Evolutionary conservation across 140 eudicot genomes (phyloP), one percentile per base, ranked within the genome.

Genomic region (Anethum foeniculum): DNA sequence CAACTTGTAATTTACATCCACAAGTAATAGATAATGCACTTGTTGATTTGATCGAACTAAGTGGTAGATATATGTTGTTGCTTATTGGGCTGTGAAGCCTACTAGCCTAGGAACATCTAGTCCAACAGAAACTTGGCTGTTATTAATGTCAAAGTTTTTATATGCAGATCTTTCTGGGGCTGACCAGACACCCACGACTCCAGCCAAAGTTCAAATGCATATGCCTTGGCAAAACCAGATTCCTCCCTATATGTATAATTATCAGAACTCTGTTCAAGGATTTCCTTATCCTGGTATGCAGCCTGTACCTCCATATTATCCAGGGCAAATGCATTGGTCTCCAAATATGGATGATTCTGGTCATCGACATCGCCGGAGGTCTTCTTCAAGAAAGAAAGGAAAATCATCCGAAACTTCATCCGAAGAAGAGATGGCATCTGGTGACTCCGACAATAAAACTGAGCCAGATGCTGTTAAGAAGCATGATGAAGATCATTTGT

Each of bases 211-310:
- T 77, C 93, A 86, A 79, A 79, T 83, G 90, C 93, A 90, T 75
- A 79, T 88, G 87, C 97, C 91, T 69, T 95, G 99, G 99, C 91
- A 87, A 67, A 89, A 92, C 87, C 98, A 93, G 80, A 87, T 91
- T 47, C 96, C 94, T 76, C 98, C 72, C 15, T 95, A 92, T 67
- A 84, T 91, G 96, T 89, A 88, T 86, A 92, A 89, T 67, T 90
- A 84, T 84, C 97, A 84, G 80, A 88, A 88, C 81, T 90, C 92
- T 12, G 89, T 85, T 78, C 94, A 85, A 81, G 93, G 92, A 5
- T 92, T 87, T 85, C 94, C 92, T 49, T 92, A 83, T 82, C 93
- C 92, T 2, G 90, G 93, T 47, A 88, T 90, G 88, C 93, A 85
- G 81, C 84, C 82, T 49, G 60, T 79, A 81, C 90, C 90, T n/a